Evolutionary conservation across 768 basidiomycete genomes (phyloP).

Genomic region (Stropharia rugosoannulata): DNA sequence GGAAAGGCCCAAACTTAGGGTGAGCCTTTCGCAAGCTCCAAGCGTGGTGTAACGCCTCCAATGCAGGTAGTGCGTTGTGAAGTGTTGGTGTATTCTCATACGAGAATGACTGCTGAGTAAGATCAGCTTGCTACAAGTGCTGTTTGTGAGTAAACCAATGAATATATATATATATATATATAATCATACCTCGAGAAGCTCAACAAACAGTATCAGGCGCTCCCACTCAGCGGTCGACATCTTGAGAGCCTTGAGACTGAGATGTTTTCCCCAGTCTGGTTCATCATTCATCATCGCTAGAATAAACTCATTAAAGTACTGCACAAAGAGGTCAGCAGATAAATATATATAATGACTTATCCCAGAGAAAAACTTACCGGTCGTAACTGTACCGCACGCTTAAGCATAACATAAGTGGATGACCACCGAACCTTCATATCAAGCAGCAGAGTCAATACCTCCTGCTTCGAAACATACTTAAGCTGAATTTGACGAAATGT

Average conservation of each 20-base stretch:
- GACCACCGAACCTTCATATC: constrained; percentile 19
- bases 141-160: not conserved
- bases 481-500: constrained; percentile 9
- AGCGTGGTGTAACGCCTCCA: constrained; percentile 18
- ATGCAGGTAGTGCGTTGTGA: constrained; percentile 21
- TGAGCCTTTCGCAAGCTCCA: constrained; percentile 17
- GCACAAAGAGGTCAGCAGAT: too few species aligned
- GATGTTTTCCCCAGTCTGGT: not conserved
- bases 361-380: not conserved
- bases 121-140: not conserved
- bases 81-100: constrained; percentile 16
- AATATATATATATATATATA: not conserved
- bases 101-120: constrained; percentile 17
- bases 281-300: not conserved
- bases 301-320: constrained; percentile 1
- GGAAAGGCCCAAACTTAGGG: constrained; percentile 17
- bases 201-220: not conserved
- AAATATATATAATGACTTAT: too few species aligned
- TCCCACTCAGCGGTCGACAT: too few species aligned
- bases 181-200: constrained; percentile 5
- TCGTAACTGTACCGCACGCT: constrained; percentile 3
- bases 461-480: not conserved
- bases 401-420: constrained; percentile 13
- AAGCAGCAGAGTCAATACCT: constrained; percentile 10
- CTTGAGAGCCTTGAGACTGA: not conserved